These are phyloP conservation scores for Colletotrichum sp. DNA, from an alignment of 2,329 filamentous ascomycete genomes.

Conservation along the genomic window DNA sequence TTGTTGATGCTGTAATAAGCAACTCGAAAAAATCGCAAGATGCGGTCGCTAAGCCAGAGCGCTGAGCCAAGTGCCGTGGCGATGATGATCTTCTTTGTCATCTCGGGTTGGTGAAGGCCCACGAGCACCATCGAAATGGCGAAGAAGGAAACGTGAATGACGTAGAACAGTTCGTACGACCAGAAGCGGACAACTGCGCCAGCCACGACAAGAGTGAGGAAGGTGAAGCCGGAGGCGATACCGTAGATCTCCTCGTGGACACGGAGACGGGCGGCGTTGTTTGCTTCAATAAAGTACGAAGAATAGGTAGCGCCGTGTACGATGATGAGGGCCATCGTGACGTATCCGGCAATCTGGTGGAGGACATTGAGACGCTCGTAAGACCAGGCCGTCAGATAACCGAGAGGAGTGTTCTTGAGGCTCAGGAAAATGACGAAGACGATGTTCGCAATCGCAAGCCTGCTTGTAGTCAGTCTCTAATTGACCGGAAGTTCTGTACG, in stretches of 20 bases:
- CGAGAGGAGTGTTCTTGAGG: slow-evolving; percentile 62
- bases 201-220: slow-evolving; percentile 49
- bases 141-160: slow-evolving; percentile 56
- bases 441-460: slow-evolving; percentile 51
- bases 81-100: slow-evolving; percentile 45
- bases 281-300: slow-evolving; percentile 39
- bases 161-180: slow-evolving; percentile 63
- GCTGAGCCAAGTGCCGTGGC: slow-evolving; percentile 46
- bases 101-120: slow-evolving; percentile 56
- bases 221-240: slow-evolving; percentile 51
- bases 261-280: slow-evolving; percentile 35
- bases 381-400: slow-evolving; percentile 56
- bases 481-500: too few relatives aligned
- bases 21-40: slow-evolving; percentile 51
- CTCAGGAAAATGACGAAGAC: slow-evolving; percentile 58
- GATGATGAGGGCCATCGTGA: slow-evolving; percentile 49
- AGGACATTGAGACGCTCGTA: slow-evolving; percentile 65
- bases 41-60: slow-evolving; percentile 57
- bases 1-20: slow-evolving; percentile 54
- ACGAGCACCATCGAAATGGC: slow-evolving; percentile 51
- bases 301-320: slow-evolving; percentile 52
- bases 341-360: slow-evolving; percentile 58
- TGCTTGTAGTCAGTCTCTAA: slow-evolving; percentile 20
- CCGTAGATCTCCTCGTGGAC: slow-evolving; percentile 48
- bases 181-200: slow-evolving; percentile 48